Percentiles rank a stretch among this genome's conserved stretches.
These are phyloP conservation scores for Acanthamoeba triangularis DNA, from an alignment of 208 protist species.

Conservation along the genomic window DNA sequence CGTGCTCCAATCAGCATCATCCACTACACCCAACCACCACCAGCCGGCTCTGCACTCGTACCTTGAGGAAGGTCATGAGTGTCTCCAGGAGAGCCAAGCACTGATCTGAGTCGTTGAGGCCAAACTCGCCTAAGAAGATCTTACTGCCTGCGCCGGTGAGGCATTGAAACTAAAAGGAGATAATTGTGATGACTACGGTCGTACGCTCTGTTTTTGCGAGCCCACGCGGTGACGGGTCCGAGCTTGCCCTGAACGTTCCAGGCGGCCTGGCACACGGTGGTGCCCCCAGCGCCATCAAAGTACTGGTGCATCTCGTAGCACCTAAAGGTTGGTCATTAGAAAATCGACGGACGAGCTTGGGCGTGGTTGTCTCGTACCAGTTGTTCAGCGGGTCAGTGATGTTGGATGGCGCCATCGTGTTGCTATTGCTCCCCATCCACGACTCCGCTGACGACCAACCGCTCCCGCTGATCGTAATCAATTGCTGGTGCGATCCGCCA, in stretches of 20 bases:
- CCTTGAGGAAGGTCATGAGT: conserved; percentile 13
- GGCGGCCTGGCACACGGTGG: not conserved
- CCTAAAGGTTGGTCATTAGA: not conserved
- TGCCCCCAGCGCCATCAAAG: conserved; percentile 13
- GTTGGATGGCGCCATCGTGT: not conserved
- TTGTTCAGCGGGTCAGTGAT: conserved; percentile 37
- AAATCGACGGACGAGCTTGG: not conserved
- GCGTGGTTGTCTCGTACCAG: not conserved
- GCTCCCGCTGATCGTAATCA: not conserved
- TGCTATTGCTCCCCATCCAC: not conserved
- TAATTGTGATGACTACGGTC: too few relatives aligned
- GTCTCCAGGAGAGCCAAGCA: not conserved
- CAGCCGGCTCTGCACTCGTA: too few relatives aligned
- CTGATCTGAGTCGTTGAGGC: conserved; percentile 32
- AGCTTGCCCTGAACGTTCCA: not conserved
- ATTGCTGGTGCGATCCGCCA: not conserved
- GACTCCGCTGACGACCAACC: not conserved
- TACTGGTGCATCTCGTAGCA: conserved; percentile 8
- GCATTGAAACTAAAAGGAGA: too few relatives aligned
- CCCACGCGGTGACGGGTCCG: not conserved
- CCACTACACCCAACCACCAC: not conserved
- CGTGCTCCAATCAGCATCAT: not conserved
- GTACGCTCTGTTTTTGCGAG: not conserved
- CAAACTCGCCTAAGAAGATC: conserved; percentile 19
- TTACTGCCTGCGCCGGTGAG: not conserved